Evolutionary conservation across 192 early-diverging fungal species (phyloP), one percentile per base, ranked within the genome.

Genomic region (Entomortierella parvispora): DNA sequence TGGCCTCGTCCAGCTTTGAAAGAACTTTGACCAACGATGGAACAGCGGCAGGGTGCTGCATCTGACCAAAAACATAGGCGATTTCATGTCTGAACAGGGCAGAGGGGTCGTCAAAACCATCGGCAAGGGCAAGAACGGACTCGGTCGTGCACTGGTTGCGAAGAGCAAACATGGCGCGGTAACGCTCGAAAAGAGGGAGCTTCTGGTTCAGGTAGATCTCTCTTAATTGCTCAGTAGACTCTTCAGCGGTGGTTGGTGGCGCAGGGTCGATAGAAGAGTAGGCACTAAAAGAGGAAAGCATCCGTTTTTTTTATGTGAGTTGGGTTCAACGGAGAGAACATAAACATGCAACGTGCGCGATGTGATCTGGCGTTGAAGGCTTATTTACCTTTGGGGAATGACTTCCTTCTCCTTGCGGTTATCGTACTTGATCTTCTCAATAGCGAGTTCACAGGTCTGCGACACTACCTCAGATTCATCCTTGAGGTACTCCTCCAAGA

Each of bases 31-130:
- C 84, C 43, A 99, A 84, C 8, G 93, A 86, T 31, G 96, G 95
- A 0, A 99, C 93, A 25, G 89, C 88, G 6, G 92, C 95, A 29
- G 91, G 90, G 67, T 95, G 94, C 84, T 96, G 96, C 89, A 99
- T 89, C 80, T 99, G 95, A 56, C 97, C 97, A 86, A 99, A 99
- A 15, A 99, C 92, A 79, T 94, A 99, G 28, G 95, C 94, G 40
- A 93, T 94, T 78, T 99, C 97, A 62, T 99, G 97, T 58, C 95
- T 82, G 83, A 99, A 99, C 61, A 99, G 68, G 29, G 94, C 87
- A 31, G 86, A 87, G 5, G 82, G 51, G 47, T 90, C 93, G 46
- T 90, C 85, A 54, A 98, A 91, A 22, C 95, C 97, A 58, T 92
- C 89, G 0, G 93, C 92, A 44, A 99, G 80, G 1, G 92, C 93